phyloP scores from a whole-genome alignment of 2,329 filamentous ascomycete genomes.

The Aspergillus quadrilineatus region DNA sequence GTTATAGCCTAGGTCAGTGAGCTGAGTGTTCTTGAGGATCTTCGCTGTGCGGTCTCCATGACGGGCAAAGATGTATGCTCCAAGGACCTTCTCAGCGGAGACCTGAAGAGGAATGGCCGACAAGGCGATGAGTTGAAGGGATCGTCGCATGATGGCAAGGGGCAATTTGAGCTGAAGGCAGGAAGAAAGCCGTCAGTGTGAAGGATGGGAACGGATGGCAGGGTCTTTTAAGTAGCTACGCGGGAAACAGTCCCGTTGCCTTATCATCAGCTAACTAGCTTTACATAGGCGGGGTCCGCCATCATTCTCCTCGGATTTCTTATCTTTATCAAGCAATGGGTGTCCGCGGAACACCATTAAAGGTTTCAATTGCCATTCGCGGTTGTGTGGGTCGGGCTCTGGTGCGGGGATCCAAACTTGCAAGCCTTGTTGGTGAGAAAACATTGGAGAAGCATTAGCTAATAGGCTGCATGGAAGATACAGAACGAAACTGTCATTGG shows the following conservation, averaged over 20 bases:
- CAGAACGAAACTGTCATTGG: constrained; percentile 1
- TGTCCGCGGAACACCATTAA: background rate
- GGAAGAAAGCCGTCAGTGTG: background rate
- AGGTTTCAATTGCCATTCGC: too few relatives aligned
- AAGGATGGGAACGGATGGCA: background rate
- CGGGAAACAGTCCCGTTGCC: background rate
- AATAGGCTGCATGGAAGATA: constrained; percentile 4
- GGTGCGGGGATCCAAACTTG: background rate
- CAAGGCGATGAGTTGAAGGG: constrained; percentile 28
- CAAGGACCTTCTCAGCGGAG: constrained; percentile 67
- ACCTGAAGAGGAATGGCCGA: constrained; percentile 26
- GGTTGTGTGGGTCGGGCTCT: background rate
- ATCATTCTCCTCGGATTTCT: background rate
- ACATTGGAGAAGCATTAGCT: constrained; percentile 2
- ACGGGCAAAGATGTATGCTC: constrained; percentile 82
- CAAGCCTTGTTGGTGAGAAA: background rate
- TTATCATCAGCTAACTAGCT: background rate
- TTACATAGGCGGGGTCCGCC: background rate
- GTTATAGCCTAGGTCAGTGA: constrained; percentile 77
- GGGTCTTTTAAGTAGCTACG: background rate
- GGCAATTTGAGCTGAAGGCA: background rate
- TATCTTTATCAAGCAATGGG: background rate
- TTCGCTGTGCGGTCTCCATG: constrained; percentile 89
- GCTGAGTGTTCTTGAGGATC: constrained; percentile 64
- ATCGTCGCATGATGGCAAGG: constrained; percentile 26